Conservation (phyloP, 176 grass and related monocot species). For the Oryza punctata region DNA sequence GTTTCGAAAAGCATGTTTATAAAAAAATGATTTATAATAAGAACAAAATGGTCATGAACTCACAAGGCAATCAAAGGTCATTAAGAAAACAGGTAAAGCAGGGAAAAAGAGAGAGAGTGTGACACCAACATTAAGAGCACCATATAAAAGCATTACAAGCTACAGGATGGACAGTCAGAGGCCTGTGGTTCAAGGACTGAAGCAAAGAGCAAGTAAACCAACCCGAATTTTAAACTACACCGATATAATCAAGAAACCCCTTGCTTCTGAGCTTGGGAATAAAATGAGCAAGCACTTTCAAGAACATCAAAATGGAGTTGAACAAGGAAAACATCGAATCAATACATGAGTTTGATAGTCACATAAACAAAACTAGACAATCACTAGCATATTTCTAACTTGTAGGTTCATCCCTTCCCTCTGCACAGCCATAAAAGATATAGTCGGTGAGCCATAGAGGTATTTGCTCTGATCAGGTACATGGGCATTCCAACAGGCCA, state of each 20-base stretch:
- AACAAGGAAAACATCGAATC: not conserved
- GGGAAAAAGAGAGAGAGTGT: not conserved
- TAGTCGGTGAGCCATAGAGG: not conserved
- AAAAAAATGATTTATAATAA: slow-evolving; percentile 5
- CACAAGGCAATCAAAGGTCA: not conserved
- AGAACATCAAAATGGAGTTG: not conserved
- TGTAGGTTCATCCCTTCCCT: not conserved
- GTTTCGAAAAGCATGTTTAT: slow-evolving; percentile 19
- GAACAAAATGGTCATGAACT: not conserved
- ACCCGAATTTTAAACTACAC: not conserved
- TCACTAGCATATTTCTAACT: not conserved
- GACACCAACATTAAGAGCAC: not conserved
- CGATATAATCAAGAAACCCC: not conserved
- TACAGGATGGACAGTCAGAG: not conserved
- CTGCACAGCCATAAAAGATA: not conserved
- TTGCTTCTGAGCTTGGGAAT: not conserved
- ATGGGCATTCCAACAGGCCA: not conserved
- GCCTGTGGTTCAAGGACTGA: not conserved
- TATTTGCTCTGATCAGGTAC: not conserved
- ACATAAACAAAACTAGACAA: not conserved
- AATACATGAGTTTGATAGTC: not conserved
- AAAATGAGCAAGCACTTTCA: not conserved
- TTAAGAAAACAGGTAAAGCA: not conserved
- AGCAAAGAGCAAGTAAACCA: not conserved
- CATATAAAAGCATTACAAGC: slow-evolving; percentile 9